Conservation (phyloP, 345 rosid genomes). For the Clausena lansium region DNA sequence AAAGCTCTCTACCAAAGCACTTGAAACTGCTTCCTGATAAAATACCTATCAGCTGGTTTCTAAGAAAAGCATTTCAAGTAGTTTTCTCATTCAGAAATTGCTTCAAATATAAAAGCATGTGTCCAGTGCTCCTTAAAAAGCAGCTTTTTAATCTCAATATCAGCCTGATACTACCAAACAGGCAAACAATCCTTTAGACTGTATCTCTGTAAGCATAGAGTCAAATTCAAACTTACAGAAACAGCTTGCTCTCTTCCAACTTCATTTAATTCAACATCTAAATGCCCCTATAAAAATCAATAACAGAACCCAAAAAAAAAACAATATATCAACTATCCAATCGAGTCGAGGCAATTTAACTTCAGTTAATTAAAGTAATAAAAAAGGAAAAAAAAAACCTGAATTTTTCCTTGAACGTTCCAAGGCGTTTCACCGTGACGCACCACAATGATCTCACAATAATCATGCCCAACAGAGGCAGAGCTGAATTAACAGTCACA, state of each 20-base stretch:
- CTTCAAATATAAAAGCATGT: neutral
- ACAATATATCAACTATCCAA: too few relatives aligned
- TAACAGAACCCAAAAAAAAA: neutral
- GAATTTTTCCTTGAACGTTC: conserved; percentile 72
- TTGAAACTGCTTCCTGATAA: neutral
- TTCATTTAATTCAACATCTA: conserved; percentile 78
- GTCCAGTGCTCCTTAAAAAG: too few relatives aligned
- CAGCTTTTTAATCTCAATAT: neutral
- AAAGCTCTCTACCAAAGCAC: neutral
- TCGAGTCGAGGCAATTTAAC: too few relatives aligned
- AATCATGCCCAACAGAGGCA: conserved; percentile 23
- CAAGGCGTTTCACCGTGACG: conserved; percentile 87
- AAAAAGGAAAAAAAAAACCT: conserved; percentile 32
- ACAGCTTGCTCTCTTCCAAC: conserved; percentile 75
- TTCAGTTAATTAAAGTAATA: neutral
- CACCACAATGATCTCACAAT: conserved; percentile 65
- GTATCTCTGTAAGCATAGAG: neutral
- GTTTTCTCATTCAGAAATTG: neutral
- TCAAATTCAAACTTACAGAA: conserved; percentile 35
- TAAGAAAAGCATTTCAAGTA: neutral
- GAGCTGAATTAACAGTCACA: conserved; percentile 22
- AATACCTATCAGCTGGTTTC: neutral
- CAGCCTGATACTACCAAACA: neutral
- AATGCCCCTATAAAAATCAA: conserved; percentile 51
- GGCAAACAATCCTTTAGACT: neutral